phyloP scores from a whole-genome alignment of 306 rosid genomes.

The Lathyrus sativus region DNA sequence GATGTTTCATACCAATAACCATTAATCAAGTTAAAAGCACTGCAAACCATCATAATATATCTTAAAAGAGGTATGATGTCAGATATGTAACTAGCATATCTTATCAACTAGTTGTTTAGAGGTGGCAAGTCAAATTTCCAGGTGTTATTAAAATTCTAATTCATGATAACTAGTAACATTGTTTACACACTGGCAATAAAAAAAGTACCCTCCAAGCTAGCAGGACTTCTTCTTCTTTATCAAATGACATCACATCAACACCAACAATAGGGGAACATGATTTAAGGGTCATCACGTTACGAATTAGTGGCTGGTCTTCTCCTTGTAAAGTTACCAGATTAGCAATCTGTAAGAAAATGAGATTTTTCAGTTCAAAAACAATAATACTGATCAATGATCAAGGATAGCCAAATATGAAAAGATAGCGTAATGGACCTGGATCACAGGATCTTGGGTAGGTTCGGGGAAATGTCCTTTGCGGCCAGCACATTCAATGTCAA shows the following conservation, averaged over 20 bases:
- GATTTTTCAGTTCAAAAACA: constrained; percentile 38
- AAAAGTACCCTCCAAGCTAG: constrained; percentile 93
- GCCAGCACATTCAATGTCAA: constrained; percentile 99
- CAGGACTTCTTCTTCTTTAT: constrained; percentile 86
- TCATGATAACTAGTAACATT: constrained; percentile 14
- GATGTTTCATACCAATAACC: constrained; percentile 17
- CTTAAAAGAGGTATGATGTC: constrained; percentile 8
- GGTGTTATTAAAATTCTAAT: constrained; percentile 9
- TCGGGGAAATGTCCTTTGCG: constrained; percentile 99
- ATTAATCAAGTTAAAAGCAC: constrained; percentile 11
- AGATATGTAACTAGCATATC: constrained; percentile 8
- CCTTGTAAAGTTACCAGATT: constrained; percentile 95
- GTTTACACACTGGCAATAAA: constrained; percentile 26
- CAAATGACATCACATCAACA: constrained; percentile 86
- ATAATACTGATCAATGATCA: constrained; percentile 11
- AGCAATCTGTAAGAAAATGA: constrained; percentile 65
- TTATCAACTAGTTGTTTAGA: constrained; percentile 3
- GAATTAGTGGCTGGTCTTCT: constrained; percentile 73
- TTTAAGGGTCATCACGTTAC: constrained; percentile 90
- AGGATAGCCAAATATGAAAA: constrained; percentile 4
- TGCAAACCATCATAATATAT: constrained; percentile 8
- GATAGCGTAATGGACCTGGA: constrained; percentile 65
- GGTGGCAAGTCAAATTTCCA: constrained; percentile 6
- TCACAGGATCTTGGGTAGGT: constrained; percentile 93
- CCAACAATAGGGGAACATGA: constrained; percentile 96